Base-by-base conservation (phyloP, 2,329 filamentous ascomycete genomes). In the Cytospora piceicola region DNA sequence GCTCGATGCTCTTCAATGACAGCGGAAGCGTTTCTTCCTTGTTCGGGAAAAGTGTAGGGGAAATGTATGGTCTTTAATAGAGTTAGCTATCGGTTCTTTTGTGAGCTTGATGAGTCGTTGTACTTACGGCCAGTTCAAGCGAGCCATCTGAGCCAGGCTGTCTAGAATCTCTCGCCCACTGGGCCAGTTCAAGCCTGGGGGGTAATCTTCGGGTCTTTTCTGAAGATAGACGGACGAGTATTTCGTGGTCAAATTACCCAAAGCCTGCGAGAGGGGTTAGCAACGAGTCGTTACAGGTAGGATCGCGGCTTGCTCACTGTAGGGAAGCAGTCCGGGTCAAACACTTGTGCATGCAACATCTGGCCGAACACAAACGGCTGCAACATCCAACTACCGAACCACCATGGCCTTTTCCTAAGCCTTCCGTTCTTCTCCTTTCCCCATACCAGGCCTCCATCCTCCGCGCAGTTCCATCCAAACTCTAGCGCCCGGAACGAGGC, bases 351-450 rank as follows among this genome's bases (percentile, higher is more conserved):
- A 75, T 94, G 89, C 58, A 94, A 79, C 69, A 94, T 79, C 80
- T 94, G 91, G 11, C 90, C 91, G 73, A 88, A 89, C 1, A 90
- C 88, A 34, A 94, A 74, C 1, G 91, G 91, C 80, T 93, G 91
- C 71, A 94, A 75, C 80, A 94, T 81, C 91, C 91, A 94, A 75
- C 90, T 93, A 27, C 91, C 91, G 79, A 91, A 91, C 91, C 91
- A 94, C 87, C 87, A 90, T 0, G 94, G 93, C 58, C 85, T 78
- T 70, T 89, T 85, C 70, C 88, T 84, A 67, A 90, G 80, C 72
- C 78, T 74, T 17, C 78, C 73, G 8, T 81, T 83, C 70, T 81
- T 82, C 70, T 81, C 81, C 71, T 79, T 80, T 2, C 86, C 86
- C 87, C 87, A 90, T 58, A 90, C 81, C 72, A 84, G 87, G 8